Evolutionary conservation across 192 early-diverging fungal species (phyloP), one percentile per base, ranked within the genome.

Genomic region (Rhizophagus sp.): DNA sequence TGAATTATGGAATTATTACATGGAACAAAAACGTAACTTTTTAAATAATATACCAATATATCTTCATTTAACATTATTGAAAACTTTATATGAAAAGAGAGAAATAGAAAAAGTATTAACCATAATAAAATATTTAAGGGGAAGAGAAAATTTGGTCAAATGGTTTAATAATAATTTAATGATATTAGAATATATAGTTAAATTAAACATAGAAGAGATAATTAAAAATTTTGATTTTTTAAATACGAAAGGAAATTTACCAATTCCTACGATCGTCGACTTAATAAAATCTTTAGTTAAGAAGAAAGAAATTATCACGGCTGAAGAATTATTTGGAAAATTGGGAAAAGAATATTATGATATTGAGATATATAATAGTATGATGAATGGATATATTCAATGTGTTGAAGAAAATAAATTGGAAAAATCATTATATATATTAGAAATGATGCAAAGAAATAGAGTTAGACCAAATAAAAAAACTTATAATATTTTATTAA

Each of bases 401-500:
- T 64, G 41, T 41, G 75, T 65, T 27, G 65, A 65, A 44, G 15
- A 34, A 17, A 65, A 76, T 15, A 36, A 64, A n/a, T 44, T 64
- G 0, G 27, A 22, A 44, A 76, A 50, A 22, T n/a, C 75, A 0
- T 41, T 34, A 34, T 2, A 24, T 25, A n/a, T 76, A 39, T 64
- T 76, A 63, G 52, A 79, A 49, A 1, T 36, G 12, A 79, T 79
- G 78, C 8, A 52, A 79, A 15, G 30, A 22, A 67, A 41, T 9
- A 62, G 62, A 6, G 3, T 79, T 34, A n/a, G n/a, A 71, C 78
- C 78, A 9, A 79, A 19, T 69, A 7, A 6, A 24, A 22, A 34
- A 27, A 57, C 65, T 36, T 79, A 79, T 61, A 79, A 65, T 36
- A 36, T 68, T 61, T 69, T 79, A 30, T 39, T 79, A 27, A 27